These are phyloP conservation scores for Mycena epipterygia DNA, from an alignment of 768 basidiomycete genomes.

Conservation along the genomic window DNA sequence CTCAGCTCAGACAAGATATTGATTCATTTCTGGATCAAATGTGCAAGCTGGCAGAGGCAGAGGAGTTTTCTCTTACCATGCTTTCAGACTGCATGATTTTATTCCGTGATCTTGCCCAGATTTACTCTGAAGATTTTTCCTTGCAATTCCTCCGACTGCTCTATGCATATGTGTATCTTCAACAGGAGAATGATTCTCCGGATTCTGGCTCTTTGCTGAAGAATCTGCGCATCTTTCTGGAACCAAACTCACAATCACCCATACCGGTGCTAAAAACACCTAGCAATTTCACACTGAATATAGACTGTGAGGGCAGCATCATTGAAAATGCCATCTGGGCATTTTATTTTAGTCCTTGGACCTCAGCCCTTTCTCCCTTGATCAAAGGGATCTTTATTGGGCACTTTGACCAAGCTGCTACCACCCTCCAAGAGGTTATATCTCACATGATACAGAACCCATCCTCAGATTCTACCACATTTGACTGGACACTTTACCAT, in stretches of 20 bases:
- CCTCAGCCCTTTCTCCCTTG: not conserved
- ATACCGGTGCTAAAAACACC: not conserved
- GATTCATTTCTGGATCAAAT: constrained; percentile 7
- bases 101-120: constrained; percentile 2
- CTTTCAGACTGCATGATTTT: constrained; percentile 4
- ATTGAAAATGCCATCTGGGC: not conserved
- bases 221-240: constrained; percentile 6
- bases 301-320: not conserved
- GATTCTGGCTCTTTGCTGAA: not conserved
- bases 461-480: not conserved
- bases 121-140: not conserved
- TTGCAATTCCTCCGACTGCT: constrained; percentile 8
- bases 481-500: not conserved
- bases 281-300: not conserved
- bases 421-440: not conserved
- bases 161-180: constrained; percentile 1
- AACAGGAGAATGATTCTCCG: not conserved
- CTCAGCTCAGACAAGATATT: not conserved
- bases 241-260: not conserved
- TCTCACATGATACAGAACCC: not conserved
- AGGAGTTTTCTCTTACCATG: not conserved
- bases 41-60: constrained; percentile 1
- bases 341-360: not conserved
- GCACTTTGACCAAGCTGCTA: constrained; percentile 1
- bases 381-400: not conserved